Percentiles rank a stretch among this genome's conserved stretches.
Evolutionary conservation across 2,329 filamentous ascomycete genomes (phyloP).

Genomic region (Alternaria infectoria): DNA sequence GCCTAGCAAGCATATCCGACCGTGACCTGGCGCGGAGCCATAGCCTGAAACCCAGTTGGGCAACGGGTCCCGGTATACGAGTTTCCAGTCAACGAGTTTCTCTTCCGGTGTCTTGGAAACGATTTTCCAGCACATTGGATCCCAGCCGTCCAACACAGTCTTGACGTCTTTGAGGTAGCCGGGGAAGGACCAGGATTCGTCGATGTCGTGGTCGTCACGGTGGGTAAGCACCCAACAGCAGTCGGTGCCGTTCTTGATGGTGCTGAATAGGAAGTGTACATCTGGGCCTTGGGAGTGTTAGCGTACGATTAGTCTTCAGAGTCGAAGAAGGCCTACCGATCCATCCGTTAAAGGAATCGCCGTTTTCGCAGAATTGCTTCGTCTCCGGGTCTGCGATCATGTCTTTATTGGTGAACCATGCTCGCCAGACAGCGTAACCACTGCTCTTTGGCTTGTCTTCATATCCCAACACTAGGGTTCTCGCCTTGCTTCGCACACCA

Average conservation of each 20-base stretch:
- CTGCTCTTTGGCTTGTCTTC: slow-evolving; percentile 60
- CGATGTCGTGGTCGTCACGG: slow-evolving; percentile 44
- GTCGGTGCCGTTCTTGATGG: slow-evolving; percentile 44
- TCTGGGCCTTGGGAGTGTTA: slow-evolving; percentile 34
- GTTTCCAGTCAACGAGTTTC: slow-evolving; percentile 60
- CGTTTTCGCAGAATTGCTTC: slow-evolving; percentile 46
- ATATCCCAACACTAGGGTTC: slow-evolving; percentile 60
- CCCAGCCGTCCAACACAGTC: slow-evolving; percentile 42
- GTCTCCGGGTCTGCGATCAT: slow-evolving; percentile 49
- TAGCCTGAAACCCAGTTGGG: slow-evolving; percentile 60
- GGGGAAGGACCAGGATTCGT: slow-evolving; percentile 46
- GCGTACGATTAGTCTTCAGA: background rate
- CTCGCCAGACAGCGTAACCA: slow-evolving; percentile 62
- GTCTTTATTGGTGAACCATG: slow-evolving; percentile 51
- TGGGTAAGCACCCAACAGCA: slow-evolving; percentile 49
- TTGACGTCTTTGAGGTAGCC: slow-evolving; percentile 43
- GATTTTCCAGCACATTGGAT: slow-evolving; percentile 43
- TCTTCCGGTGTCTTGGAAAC: slow-evolving; percentile 46
- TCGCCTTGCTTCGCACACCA: slow-evolving; percentile 59
- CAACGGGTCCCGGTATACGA: slow-evolving; percentile 61
- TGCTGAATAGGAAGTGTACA: slow-evolving; percentile 49
- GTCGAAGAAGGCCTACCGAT: slow-evolving; percentile 27
- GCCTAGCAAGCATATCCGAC: slow-evolving; percentile 58
- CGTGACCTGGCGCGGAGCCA: slow-evolving; percentile 44
- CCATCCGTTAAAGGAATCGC: slow-evolving; percentile 49